Conservation (phyloP, 2,329 filamentous ascomycete species). For the Epichloe brachyelytri region DNA sequence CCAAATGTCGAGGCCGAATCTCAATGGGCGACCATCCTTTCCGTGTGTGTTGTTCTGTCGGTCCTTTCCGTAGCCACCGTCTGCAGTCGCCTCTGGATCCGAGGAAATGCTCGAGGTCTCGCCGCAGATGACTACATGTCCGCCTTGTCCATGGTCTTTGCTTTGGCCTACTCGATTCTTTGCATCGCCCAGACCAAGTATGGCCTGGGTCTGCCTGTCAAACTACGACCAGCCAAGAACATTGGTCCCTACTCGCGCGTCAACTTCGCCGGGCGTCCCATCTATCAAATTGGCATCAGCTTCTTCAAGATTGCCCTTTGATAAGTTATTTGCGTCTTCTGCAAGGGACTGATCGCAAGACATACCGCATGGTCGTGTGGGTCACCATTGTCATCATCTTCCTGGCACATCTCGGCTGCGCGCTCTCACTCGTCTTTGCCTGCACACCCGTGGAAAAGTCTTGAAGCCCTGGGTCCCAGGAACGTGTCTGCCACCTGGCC, state of each 20-base stretch:
- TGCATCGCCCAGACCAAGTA: slow-evolving; percentile 41
- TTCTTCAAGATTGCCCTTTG: slow-evolving; percentile 43
- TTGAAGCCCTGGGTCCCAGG: slow-evolving; percentile 28
- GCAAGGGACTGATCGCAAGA: slow-evolving; percentile 30
- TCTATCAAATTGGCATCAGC: slow-evolving; percentile 42
- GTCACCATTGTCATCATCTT: slow-evolving; percentile 29
- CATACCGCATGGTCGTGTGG: slow-evolving; percentile 33
- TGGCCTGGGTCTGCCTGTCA: slow-evolving; percentile 35
- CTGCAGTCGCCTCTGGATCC: slow-evolving; percentile 27
- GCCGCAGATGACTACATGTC: slow-evolving; percentile 34
- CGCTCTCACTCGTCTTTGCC: slow-evolving; percentile 35
- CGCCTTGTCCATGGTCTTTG: slow-evolving; percentile 29
- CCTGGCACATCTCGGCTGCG: slow-evolving; percentile 33
- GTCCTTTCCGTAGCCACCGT: slow-evolving; percentile 30
- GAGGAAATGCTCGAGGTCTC: slow-evolving; percentile 28
- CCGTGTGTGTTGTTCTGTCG: slow-evolving; percentile 33
- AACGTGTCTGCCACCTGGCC: slow-evolving; percentile 30
- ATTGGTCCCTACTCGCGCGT: slow-evolving; percentile 32
- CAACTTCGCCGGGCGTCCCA: slow-evolving; percentile 40
- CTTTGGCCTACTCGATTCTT: slow-evolving; percentile 33
- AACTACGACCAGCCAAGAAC: slow-evolving; percentile 28
- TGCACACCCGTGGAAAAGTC: slow-evolving; percentile 35
- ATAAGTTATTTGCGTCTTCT: slow-evolving; percentile 40
- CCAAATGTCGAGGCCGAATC: slow-evolving; percentile 32
- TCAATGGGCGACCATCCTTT: slow-evolving; percentile 34